Evolutionary conservation across 768 basidiomycete genomes (phyloP), one percentile per base, ranked within the genome.

Genomic region (Fomitopsis serialis): DNA sequence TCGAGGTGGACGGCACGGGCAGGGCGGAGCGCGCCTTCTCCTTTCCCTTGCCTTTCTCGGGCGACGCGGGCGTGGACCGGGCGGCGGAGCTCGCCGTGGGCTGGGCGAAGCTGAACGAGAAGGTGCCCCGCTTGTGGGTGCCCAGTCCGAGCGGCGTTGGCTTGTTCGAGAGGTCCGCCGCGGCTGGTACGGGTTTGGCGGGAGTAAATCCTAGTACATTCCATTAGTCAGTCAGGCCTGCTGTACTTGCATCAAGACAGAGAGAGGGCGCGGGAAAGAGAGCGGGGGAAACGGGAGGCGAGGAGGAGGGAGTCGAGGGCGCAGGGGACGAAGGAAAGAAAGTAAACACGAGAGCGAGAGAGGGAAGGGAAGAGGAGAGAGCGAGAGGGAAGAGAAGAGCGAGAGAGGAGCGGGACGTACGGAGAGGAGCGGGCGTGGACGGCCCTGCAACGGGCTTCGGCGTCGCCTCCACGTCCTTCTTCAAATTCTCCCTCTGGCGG

Each of bases 1-100:
- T 11, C 5, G 29, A 32, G 29, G 29, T 32, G 5, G 17, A 19
- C 17, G 54, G 45, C 35, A 22, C 13, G 32, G 29, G 42, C 25
- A 23, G 50, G n/a, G 2, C 43, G n/a, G 24, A 27, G 12, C 50
- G 59, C 5, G 6, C 6, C 29, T 32, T 32, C 2, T 53, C 21
- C 44, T 54, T 61, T 6, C 29, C 6, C 29, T 32, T 32, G 4
- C 49, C 21, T 36, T 54, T 61, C 15, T 27, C 47, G 15, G 61
- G 58, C 21, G 56, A 56, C 8, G 50, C 21, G 3, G 59, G 57
- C 22, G 34, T 53, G 3, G 54, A 27, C 50, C 60, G 60, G 1
- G 58, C 58, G 2, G 46, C 42, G 15, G 61, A 62, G 48, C 61
- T 62, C 10, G 53, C 34, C 17, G 61, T 62, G 4, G 61, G 61